These are phyloP conservation scores for Pythium volutum DNA, from an alignment of 352 stramenopile genomes.

Conservation along the genomic window DNA sequence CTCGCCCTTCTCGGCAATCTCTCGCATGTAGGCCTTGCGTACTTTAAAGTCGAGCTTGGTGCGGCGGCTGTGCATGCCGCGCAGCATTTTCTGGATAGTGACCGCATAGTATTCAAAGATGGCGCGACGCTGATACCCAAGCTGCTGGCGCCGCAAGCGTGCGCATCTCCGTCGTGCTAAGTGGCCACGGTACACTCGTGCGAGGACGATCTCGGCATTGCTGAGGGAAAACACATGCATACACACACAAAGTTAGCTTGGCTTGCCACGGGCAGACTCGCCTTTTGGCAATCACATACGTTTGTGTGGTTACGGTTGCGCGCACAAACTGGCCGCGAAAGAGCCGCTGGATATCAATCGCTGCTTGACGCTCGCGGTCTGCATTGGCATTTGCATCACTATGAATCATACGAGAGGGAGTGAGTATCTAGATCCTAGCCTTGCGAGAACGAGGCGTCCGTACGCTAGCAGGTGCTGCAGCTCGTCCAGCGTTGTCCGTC, in stretches of 20 bases:
- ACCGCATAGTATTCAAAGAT: constrained; percentile 49
- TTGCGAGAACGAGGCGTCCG: neutral
- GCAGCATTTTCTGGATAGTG: constrained; percentile 52
- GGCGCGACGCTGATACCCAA: constrained; percentile 24
- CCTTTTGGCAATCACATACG: neutral
- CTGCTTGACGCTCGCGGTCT: constrained; percentile 36
- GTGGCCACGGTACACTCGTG: constrained; percentile 56
- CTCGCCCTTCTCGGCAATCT: constrained; percentile 51
- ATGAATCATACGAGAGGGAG: neutral
- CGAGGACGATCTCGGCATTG: constrained; percentile 47
- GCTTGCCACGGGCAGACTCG: neutral
- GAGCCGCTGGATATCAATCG: constrained; percentile 57
- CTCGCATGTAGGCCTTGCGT: constrained; percentile 51
- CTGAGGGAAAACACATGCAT: constrained; percentile 26
- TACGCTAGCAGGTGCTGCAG: constrained; percentile 55
- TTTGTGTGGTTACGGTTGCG: constrained; percentile 32
- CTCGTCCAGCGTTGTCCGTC: constrained; percentile 39
- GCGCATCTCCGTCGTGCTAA: constrained; percentile 36
- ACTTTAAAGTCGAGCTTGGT: constrained; percentile 53
- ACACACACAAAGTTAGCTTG: no score
- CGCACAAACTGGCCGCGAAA: constrained; percentile 57
- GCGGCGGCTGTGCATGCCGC: constrained; percentile 44
- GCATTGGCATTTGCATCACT: constrained; percentile 51
- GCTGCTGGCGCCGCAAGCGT: constrained; percentile 19
- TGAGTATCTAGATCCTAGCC: neutral